Evolutionary conservation across 257 asterid species (phyloP).

Genomic region (Ballota nigra): DNA sequence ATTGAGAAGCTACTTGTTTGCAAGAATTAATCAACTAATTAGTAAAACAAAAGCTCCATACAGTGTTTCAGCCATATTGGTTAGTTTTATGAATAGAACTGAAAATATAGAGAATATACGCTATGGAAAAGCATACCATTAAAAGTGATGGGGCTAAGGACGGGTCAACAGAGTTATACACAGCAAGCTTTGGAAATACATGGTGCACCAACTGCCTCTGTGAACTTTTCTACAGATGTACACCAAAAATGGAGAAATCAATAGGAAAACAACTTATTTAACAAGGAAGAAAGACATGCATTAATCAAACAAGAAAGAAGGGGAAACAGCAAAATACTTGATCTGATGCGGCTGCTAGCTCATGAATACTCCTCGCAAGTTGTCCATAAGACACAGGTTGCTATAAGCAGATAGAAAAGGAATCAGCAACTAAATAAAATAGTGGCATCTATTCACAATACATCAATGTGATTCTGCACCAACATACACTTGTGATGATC

Average conservation of each 20-base stretch:
- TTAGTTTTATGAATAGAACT: conserved; percentile 11
- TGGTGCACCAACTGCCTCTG: conserved; percentile 91
- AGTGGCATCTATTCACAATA: conserved; percentile 3
- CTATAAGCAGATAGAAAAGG: conserved; percentile 9
- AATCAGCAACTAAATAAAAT: conserved; percentile 22
- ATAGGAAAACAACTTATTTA: not conserved
- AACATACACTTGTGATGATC: conserved; percentile 1
- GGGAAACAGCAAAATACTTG: conserved; percentile 52
- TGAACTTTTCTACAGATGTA: conserved; percentile 81
- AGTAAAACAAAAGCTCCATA: conserved; percentile 2
- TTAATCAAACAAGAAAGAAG: conserved; percentile 12
- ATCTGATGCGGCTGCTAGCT: conserved; percentile 95
- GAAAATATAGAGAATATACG: conserved; percentile 15
- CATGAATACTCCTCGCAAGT: conserved; percentile 99
- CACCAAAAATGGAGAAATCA: conserved; percentile 24
- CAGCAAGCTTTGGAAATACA: conserved; percentile 98
- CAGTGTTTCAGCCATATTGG: not conserved
- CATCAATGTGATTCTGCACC: conserved; percentile 1
- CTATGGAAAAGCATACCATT: conserved; percentile 55
- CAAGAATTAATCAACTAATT: not conserved
- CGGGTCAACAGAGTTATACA: conserved; percentile 98
- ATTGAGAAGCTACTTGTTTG: conserved; percentile 16
- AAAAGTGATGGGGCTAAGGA: conserved; percentile 98
- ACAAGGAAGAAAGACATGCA: conserved; percentile 11
- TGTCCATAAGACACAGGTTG: conserved; percentile 99